Percentiles rank a stretch among this genome's conserved stretches.
phyloP scores from a whole-genome alignment of 768 basidiomycete species.

The Suillus brevipes region DNA sequence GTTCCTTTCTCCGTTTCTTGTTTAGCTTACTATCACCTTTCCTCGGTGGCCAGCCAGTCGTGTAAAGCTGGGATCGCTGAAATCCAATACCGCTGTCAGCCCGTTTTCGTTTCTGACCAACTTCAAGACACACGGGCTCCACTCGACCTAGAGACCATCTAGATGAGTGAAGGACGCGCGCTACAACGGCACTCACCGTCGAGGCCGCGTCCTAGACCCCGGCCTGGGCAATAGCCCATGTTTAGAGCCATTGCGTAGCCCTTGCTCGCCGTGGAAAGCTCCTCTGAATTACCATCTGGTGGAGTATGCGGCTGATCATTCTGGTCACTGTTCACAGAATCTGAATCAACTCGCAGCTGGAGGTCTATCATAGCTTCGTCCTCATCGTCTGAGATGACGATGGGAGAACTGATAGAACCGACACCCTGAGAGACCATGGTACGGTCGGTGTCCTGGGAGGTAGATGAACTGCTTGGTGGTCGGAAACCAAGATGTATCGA shows the following conservation, averaged over 20 bases:
- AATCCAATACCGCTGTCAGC: constrained; percentile 17
- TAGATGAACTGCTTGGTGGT: constrained; percentile 4
- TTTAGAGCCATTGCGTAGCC: constrained; percentile 15
- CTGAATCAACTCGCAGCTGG: constrained; percentile 5
- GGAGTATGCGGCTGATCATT: not conserved
- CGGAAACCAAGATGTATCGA: constrained; percentile 5
- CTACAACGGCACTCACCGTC: constrained; percentile 14
- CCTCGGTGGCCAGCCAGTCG: not conserved
- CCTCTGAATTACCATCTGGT: constrained; percentile 6
- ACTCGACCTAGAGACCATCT: constrained; percentile 13
- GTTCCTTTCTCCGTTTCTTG: constrained; percentile 13
- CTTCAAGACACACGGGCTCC: constrained; percentile 14
- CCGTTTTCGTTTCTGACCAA: constrained; percentile 15
- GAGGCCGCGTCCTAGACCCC: constrained; percentile 14
- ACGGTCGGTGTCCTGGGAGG: constrained; percentile 6
- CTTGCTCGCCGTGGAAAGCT: constrained; percentile 3
- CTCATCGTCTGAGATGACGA: constrained; percentile 31
- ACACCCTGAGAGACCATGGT: constrained; percentile 14
- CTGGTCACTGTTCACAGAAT: constrained; percentile 7
- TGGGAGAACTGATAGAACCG: constrained; percentile 30
- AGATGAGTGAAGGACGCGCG: constrained; percentile 11
- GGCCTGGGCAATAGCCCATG: constrained; percentile 17
- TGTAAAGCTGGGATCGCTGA: constrained; percentile 5
- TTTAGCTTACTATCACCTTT: constrained; percentile 6
- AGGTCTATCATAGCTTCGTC: constrained; percentile 18